These are phyloP conservation scores for Penicillium soppii DNA, from an alignment of 495 filamentous ascomycete genomes.

Conservation along the genomic window DNA sequence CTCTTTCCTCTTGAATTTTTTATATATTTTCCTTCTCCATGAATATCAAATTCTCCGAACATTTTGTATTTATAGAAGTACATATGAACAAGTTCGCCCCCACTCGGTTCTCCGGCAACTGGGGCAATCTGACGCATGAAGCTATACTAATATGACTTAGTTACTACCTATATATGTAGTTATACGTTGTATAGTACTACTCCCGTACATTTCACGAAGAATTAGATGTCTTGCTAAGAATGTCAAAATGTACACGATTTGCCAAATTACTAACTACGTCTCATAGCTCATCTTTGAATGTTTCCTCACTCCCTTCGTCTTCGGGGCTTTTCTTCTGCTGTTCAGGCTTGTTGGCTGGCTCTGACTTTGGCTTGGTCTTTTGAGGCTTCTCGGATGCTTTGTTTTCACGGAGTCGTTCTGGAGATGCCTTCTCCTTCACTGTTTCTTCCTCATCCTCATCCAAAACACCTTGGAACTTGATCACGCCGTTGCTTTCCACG, in stretches of 20 bases:
- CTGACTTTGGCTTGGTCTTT: not conserved
- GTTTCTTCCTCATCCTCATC: constrained; percentile 31
- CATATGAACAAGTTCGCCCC: constrained; percentile 8
- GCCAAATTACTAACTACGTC: constrained; percentile 5
- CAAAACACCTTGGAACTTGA: constrained; percentile 48
- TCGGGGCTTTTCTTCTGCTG: constrained; percentile 15
- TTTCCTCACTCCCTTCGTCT: constrained; percentile 48
- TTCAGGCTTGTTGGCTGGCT: constrained; percentile 14
- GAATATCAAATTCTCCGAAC: not conserved
- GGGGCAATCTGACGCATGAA: constrained; percentile 28
- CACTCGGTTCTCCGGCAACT: constrained; percentile 21
- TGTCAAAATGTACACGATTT: constrained; percentile 4
- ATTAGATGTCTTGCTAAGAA: no score
- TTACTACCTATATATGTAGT: no score
- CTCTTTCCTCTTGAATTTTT: not conserved
- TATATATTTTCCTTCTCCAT: not conserved
- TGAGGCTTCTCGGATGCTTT: not conserved
- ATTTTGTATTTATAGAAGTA: not conserved
- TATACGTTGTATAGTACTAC: no score
- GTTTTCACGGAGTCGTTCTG: constrained; percentile 5
- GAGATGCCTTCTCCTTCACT: constrained; percentile 15
- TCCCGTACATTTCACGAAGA: no score
- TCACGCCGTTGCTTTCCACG: constrained; percentile 44
- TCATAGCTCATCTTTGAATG: constrained; percentile 57
- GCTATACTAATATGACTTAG: no score